Evolutionary conservation across 768 basidiomycete species (phyloP).

Genomic region (Kwoniella europaea): DNA sequence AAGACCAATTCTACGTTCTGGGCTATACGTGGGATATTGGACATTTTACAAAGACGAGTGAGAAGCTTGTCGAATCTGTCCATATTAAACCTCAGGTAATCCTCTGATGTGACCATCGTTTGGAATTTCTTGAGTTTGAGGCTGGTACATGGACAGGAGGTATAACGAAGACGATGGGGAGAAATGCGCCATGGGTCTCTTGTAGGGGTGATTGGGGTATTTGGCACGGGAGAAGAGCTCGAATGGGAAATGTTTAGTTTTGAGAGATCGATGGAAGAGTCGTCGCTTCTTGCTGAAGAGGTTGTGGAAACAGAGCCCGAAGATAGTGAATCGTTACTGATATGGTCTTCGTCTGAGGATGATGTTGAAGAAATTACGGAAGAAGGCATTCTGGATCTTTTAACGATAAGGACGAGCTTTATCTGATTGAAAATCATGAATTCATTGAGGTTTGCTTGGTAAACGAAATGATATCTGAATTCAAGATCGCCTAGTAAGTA

Average conservation of each 20-base stretch:
- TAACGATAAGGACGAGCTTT: too few species aligned
- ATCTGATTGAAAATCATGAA: too few species aligned
- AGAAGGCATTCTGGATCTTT: too few species aligned
- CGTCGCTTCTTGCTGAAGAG: not conserved
- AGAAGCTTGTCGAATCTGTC: constrained; percentile 18
- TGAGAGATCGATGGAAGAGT: not conserved
- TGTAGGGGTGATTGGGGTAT: not conserved
- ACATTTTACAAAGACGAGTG: not conserved
- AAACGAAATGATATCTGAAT: too few species aligned
- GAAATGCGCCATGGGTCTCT: constrained; percentile 6
- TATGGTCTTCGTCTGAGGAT: not conserved
- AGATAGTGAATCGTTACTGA: too few species aligned
- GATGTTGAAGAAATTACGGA: not conserved
- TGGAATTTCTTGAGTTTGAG: not conserved
- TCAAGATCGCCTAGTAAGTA: too few species aligned
- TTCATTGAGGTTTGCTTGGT: too few species aligned
- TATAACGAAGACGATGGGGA: not conserved
- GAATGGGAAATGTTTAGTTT: not conserved
- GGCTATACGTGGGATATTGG: not conserved
- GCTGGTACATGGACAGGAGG: not conserved
- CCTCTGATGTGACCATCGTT: constrained; percentile 1
- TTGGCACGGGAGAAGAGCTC: not conserved
- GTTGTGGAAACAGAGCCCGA: not conserved
- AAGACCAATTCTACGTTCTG: constrained; percentile 14
- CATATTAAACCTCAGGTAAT: constrained; percentile 1